phyloP scores from a whole-genome alignment of 345 rosid genomes.

The Orychophragmus violaceus region DNA sequence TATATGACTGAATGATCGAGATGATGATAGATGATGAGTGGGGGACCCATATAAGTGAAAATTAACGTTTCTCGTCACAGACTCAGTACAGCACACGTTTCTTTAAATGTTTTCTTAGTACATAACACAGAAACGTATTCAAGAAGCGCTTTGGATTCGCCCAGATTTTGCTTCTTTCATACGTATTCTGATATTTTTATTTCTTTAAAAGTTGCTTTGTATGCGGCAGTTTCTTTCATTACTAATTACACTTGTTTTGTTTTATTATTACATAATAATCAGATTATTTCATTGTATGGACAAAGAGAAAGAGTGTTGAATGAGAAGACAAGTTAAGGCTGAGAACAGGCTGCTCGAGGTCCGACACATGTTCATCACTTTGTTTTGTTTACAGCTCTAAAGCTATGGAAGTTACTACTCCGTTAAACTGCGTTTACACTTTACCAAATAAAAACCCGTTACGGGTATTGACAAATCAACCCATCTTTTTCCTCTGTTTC shows the following conservation, averaged over 20 bases:
- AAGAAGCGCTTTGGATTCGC: slow-evolving; percentile 24
- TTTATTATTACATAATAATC: not conserved
- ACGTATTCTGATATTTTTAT: slow-evolving; percentile 6
- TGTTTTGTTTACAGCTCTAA: not conserved
- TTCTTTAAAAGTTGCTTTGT: not conserved
- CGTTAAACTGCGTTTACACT: not conserved
- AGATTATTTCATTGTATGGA: not conserved
- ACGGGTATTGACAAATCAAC: slow-evolving; percentile 12
- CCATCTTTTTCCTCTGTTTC: not conserved
- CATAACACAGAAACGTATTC: not conserved
- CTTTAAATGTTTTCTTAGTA: no score
- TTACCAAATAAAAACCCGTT: not conserved
- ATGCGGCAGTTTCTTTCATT: not conserved
- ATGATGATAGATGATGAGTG: not conserved
- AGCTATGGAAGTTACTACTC: slow-evolving; percentile 5
- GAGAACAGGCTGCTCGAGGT: slow-evolving; percentile 25
- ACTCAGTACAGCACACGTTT: slow-evolving; percentile 17
- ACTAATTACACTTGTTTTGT: not conserved
- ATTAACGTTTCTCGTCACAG: slow-evolving; percentile 2
- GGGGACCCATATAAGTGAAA: slow-evolving; percentile 3
- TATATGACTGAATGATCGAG: slow-evolving; percentile 11
- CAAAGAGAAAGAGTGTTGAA: not conserved
- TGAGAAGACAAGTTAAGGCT: slow-evolving; percentile 12
- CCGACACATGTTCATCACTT: slow-evolving; percentile 15
- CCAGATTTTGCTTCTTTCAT: slow-evolving; percentile 24